phyloP scores from a whole-genome alignment of 768 basidiomycete species.

The Hericium alpestre region DNA sequence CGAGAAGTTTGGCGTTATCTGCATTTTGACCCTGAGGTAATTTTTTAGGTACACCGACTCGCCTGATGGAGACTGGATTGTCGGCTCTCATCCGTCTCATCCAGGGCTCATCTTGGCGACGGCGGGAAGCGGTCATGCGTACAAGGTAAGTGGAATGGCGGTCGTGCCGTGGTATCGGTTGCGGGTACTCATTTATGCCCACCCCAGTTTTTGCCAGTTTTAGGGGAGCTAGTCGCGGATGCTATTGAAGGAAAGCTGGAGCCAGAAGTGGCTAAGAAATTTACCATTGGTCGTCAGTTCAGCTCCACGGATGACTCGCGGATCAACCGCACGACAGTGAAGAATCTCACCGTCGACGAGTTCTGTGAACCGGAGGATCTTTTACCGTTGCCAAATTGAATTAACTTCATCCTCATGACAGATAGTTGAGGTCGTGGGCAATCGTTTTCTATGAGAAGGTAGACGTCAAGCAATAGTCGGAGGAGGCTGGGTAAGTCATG shows the following conservation, averaged over 20 bases:
- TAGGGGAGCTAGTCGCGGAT: constrained; percentile 70
- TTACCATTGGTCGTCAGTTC: constrained; percentile 46
- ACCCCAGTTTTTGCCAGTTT: constrained; percentile 77
- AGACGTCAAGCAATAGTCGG: too few relatives aligned
- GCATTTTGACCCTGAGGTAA: neutral
- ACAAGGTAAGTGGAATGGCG: constrained; percentile 42
- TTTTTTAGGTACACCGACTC: constrained; percentile 77
- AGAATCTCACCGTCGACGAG: neutral
- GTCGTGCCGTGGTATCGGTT: too few relatives aligned
- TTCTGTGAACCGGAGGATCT: neutral
- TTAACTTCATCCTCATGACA: neutral
- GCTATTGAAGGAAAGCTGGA: constrained; percentile 57
- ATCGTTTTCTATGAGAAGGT: too few relatives aligned
- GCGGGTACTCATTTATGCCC: neutral
- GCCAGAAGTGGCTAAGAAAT: constrained; percentile 40
- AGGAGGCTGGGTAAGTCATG: too few relatives aligned
- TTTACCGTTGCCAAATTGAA: neutral
- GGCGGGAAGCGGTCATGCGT: constrained; percentile 81
- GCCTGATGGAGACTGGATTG: constrained; percentile 80
- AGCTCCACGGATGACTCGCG: constrained; percentile 25
- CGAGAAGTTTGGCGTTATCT: neutral
- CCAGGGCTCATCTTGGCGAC: constrained; percentile 69
- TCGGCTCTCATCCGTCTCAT: constrained; percentile 58
- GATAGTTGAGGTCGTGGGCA: too few relatives aligned
- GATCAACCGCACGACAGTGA: neutral